Evolutionary conservation across 1,139 yeast species (phyloP), one percentile per base, ranked within the genome.

Genomic region (Kurtzmaniella quercitrusa): DNA sequence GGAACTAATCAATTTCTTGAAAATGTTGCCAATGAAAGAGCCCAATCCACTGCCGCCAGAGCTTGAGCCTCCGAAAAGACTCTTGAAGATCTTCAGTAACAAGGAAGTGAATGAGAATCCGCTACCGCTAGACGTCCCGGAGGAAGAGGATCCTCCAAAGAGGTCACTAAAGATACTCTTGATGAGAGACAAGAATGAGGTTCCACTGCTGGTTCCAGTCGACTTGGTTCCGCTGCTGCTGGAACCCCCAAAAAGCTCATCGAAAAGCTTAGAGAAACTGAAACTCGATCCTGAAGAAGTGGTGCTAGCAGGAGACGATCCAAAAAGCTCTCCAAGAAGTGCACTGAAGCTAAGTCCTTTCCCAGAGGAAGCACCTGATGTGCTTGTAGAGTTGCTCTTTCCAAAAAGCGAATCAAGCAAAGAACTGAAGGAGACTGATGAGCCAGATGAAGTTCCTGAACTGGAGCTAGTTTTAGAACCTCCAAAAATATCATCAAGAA

Each of bases 261-360:
- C 38, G 23, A 48, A 40, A 9, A 48, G 41, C 33, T 47, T 25
- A 5, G 34, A 19, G 47, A 48, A 48, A 43, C 55, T 44, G 34
- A 51, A 27, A 8, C 49, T 44, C 10, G 37, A 38, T 11, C 45
- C 43, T 18, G 33, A 25, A 38, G 31, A 11, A 7, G 19, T 10
- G 7, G 40, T 17, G 40, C 15, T 38, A 14, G 42, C 38, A 14
- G 44, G 37, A 8, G 29, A 19, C 6, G 34, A 17, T 6, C 42
- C 41, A 55, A 49, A 33, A 51, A 44, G 38, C 33, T 27, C 34
- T 10, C 50, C 46, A 21, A 56, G 43, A 34, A 56, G 36, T 34
- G 45, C 52, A 36, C 41, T 44, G 14, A 49, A 47, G 17, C 44
- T 37, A 25, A 48, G 45, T 17, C 48, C 50, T 12, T 38, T 17